Evolutionary conservation across 108 stramenopile species (phyloP), one percentile per base, ranked within the genome.

Genomic region (Seminavis robusta): DNA sequence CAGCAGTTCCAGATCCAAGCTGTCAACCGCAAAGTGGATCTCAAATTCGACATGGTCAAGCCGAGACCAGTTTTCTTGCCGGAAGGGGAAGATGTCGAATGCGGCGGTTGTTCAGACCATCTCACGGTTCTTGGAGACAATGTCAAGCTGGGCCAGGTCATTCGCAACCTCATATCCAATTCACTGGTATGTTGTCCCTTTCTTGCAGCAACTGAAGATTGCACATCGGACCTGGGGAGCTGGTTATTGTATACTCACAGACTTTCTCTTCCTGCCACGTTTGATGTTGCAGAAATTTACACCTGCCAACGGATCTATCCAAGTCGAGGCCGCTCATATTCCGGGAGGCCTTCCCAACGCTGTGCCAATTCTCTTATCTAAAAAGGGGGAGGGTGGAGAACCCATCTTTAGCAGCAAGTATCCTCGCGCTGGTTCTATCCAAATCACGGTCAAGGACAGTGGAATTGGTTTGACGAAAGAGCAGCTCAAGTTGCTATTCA

Each of bases 281-380:
- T n/a, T n/a, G 69, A 74, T n/a, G n/a, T n/a, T n/a, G n/a, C n/a
- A n/a, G 23, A 83, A 83, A 42, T 83, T 83, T 40, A 75, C 81
- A 15, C 57, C 66, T 10, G 55, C 61, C 32, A 27, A 49, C 33
- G 68, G 68, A 10, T 31, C 23, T 17, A 24, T 59, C 8, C n/a
- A n/a, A n/a, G n/a, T n/a, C n/a, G n/a, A n/a, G n/a, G n/a, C 47
- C 10, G 23, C 47, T 7, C 27, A 48, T 48, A 5, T 3, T 19
- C n/a, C n/a, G n/a, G n/a, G n/a, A n/a, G n/a, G n/a, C n/a, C n/a
- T n/a, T n/a, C n/a, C n/a, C n/a, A n/a, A n/a, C n/a, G n/a, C n/a
- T n/a, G n/a, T n/a, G n/a, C n/a, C n/a, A n/a, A n/a, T n/a, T 56
- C 28, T 9, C 38, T 27, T 40, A 37, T 24, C 2, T 23, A n/a